Base-by-base conservation (phyloP, 331 rosid genomes). In the Malus hybrid region DNA sequence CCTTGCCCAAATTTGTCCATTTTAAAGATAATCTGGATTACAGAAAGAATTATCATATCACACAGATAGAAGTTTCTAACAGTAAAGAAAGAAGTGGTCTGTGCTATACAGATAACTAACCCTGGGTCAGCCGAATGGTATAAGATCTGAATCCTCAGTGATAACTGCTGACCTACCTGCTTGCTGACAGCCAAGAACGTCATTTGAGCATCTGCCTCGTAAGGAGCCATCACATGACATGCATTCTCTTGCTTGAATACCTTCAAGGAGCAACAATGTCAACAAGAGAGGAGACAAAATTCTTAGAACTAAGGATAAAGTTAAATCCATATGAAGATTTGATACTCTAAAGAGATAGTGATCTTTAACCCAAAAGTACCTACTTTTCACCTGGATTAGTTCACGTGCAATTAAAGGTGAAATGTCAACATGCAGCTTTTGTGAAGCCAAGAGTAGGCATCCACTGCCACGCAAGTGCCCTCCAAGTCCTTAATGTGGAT, bases 121-220 rank as follows among this genome's bases (percentile, higher is more conserved):
- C 79, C 95, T 91, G 33, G 97, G 93, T 72, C 97, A 94, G 55
- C 97, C 97, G 75, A 92, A 94, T 53, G 97, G 95, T 82, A 94
- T 90, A 30, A 94, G 96, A 85, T 94, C 99, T 4, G 99, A 94
- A 76, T 94, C 99, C 82, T 90, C 97, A 2, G 99, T 94, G 81
- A 94, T 84, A 78, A 94, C 96, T 29, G 90, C 99, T 69, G 36
- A 33, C 84, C 97, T 71, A 94, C 97, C 76, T 79, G 93, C 58
- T 87, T 85, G 73, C 78, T 88, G 70, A 81, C 44, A 29, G 99
- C 99, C 89, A 94, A 82, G 86, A 90, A 94, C 68, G 99, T 85
- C 99, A 94, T 85, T 72, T 94, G 99, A 42, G 99, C 96, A 83
- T 94, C 99, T 72, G 97, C 99, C 81, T 94, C 97, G 13, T 94